Conservation (phyloP, 345 rosid species). For the Lumnitzera racemosa region DNA sequence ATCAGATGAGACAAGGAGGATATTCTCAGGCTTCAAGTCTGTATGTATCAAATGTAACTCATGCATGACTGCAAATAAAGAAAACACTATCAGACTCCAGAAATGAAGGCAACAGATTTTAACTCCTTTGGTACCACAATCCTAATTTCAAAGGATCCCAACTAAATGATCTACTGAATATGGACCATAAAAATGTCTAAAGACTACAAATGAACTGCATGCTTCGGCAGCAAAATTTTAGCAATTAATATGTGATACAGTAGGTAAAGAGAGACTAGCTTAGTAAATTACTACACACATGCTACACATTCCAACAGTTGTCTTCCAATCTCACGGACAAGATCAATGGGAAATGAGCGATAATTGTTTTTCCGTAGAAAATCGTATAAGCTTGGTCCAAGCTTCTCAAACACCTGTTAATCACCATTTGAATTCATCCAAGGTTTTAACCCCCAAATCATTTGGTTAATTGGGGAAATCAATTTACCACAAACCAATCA, state of each 20-base stretch:
- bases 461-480: constrained; percentile 57
- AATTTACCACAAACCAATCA: constrained; percentile 47
- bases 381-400: constrained; percentile 99
- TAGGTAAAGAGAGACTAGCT: constrained; percentile 35
- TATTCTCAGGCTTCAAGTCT: constrained; percentile 83
- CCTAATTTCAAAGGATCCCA: too few relatives aligned
- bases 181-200: too few relatives aligned
- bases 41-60: constrained; percentile 78
- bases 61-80: constrained; percentile 74
- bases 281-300: constrained; percentile 85
- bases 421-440: constrained; percentile 80
- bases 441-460: constrained; percentile 65
- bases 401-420: constrained; percentile 99
- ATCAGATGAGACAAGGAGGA: constrained; percentile 67
- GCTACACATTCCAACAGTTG: constrained; percentile 99
- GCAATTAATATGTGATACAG: not conserved
- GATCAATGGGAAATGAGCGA: constrained; percentile 97
- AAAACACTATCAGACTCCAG: not conserved
- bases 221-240: too few relatives aligned
- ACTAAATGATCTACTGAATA: too few relatives aligned
- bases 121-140: not conserved
- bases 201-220: too few relatives aligned
- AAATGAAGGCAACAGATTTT: not conserved
- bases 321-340: constrained; percentile 99
- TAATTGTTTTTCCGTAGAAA: constrained; percentile 98